Evolutionary conservation across 1,284 basidiomycete species (phyloP).

Genomic region (Rhodofomes roseus): DNA sequence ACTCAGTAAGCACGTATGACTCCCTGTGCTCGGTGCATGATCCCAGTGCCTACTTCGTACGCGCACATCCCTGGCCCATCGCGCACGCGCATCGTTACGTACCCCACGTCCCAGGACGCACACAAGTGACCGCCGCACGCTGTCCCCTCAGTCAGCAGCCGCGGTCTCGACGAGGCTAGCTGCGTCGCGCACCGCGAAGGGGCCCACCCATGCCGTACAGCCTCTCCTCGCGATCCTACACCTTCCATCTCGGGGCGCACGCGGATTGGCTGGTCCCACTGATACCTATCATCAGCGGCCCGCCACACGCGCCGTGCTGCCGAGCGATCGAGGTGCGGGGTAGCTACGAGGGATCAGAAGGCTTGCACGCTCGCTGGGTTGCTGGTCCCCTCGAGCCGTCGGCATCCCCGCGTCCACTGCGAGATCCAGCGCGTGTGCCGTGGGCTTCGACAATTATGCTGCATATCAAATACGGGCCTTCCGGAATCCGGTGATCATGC

Average conservation of each 20-base stretch:
- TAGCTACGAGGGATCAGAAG: background rate
- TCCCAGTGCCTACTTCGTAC: background rate
- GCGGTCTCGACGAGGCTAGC: conserved; percentile 1
- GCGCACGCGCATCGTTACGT: background rate
- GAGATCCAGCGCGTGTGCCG: background rate
- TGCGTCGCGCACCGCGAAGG: background rate
- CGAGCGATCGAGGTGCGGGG: background rate
- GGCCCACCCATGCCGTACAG: background rate
- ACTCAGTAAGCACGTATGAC: background rate
- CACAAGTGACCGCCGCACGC: background rate
- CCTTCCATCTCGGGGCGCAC: background rate
- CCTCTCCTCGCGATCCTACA: background rate
- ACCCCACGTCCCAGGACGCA: background rate
- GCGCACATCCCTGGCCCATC: background rate
- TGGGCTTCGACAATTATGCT: background rate
- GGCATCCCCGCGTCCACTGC: background rate
- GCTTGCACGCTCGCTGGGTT: background rate
- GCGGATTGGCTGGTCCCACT: background rate
- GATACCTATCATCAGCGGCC: background rate
- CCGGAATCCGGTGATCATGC: background rate
- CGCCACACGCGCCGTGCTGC: background rate
- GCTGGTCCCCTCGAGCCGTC: background rate
- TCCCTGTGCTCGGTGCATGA: background rate
- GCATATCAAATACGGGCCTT: background rate
- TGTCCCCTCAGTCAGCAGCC: background rate